A percentile compares a stretch with the other conserved stretches of the same genome.
Conservation (phyloP, 1,284 basidiomycete species). For the Malassezia sympodialis region DNA sequence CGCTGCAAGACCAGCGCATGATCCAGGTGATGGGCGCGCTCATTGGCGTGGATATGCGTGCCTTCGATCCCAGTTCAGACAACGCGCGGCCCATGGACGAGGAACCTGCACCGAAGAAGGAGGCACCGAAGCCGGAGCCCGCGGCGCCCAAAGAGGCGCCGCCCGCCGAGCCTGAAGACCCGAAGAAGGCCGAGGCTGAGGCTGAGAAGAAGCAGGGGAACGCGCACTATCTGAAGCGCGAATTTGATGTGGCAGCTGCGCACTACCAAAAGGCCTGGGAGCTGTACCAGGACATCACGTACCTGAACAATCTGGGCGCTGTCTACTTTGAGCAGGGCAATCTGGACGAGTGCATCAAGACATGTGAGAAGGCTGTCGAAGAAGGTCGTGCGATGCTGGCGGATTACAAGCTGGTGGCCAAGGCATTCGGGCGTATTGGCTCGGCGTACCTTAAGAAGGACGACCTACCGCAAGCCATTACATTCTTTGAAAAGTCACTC, state of each 20-base stretch:
- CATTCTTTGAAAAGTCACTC: conserved; percentile 55
- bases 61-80: conserved; percentile 58
- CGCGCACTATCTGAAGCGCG: conserved; percentile 73
- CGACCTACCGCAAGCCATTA: conserved; percentile 62
- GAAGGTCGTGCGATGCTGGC: conserved; percentile 63
- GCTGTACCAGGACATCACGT: conserved; percentile 81
- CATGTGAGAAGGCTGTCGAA: conserved; percentile 86
- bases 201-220: conserved; percentile 57
- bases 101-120: conserved; percentile 26
- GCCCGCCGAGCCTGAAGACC: conserved; percentile 21
- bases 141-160: background rate
- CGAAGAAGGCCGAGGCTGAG: conserved; percentile 36
- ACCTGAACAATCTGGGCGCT: conserved; percentile 60
- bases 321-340: conserved; percentile 88
- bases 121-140: conserved; percentile 48
- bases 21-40: conserved; percentile 77
- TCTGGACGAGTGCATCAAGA: conserved; percentile 79
- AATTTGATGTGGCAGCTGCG: conserved; percentile 48
- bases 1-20: conserved; percentile 74
- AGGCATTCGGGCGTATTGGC: conserved; percentile 80
- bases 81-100: conserved; percentile 32
- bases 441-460: conserved; percentile 72
- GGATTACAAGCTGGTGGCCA: conserved; percentile 56
- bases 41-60: conserved; percentile 88
- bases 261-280: conserved; percentile 73